These are phyloP conservation scores for Penicillium odoratum DNA, from an alignment of 495 filamentous ascomycete species.

Conservation along the genomic window DNA sequence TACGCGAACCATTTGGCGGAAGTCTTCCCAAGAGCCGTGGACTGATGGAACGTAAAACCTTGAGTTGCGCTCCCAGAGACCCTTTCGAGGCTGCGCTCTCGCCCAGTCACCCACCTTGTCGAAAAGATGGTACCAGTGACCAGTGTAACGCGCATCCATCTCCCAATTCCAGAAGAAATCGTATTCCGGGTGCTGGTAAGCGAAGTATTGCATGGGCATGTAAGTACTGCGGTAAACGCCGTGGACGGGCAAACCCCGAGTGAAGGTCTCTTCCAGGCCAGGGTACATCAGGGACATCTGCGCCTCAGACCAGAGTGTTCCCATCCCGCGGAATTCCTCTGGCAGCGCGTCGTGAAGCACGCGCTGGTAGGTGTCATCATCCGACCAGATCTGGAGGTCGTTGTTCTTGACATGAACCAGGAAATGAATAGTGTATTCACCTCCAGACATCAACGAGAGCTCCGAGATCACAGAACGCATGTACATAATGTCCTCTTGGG, in stretches of 20 bases:
- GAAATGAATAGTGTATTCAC: slow-evolving; percentile 64
- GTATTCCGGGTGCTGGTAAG: slow-evolving; percentile 86
- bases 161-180: slow-evolving; percentile 99
- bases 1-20: slow-evolving; percentile 86
- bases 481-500: slow-evolving; percentile 52
- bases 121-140: slow-evolving; percentile 94
- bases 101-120: slow-evolving; percentile 73
- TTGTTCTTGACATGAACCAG: slow-evolving; percentile 67
- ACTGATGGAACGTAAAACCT: slow-evolving; percentile 89
- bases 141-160: slow-evolving; percentile 93
- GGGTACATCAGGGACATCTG: slow-evolving; percentile 90
- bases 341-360: slow-evolving; percentile 73
- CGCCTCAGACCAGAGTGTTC: slow-evolving; percentile 85
- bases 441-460: slow-evolving; percentile 61
- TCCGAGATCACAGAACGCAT: slow-evolving; percentile 62
- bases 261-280: slow-evolving; percentile 71
- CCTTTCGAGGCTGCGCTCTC: slow-evolving; percentile 80
- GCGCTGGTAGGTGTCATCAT: slow-evolving; percentile 60
- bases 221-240: slow-evolving; percentile 88
- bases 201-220: slow-evolving; percentile 94
- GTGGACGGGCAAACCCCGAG: slow-evolving; percentile 75
- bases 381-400: slow-evolving; percentile 64
- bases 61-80: slow-evolving; percentile 88
- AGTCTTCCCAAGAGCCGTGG: slow-evolving; percentile 91
- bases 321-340: slow-evolving; percentile 83